Base-by-base conservation (phyloP, 257 asterid species). In the Salvia rosmarinus region DNA sequence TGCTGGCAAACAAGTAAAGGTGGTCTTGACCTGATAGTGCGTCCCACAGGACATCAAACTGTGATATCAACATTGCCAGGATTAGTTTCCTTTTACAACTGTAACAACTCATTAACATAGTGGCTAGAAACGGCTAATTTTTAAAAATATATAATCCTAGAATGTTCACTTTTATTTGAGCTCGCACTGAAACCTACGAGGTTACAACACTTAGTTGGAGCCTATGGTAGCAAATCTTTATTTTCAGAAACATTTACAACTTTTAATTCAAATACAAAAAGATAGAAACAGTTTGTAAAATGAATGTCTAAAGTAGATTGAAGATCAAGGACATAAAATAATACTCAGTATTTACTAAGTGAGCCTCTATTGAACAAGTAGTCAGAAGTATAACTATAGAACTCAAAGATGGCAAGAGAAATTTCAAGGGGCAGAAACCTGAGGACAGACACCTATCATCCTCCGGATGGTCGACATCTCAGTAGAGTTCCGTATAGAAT, bases 381-480 rank as follows among this genome's bases (percentile, higher is more conserved):
- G n/a, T 57, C n/a, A n/a, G n/a, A 77, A 55, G 60, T 44, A 66
- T 0, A 72, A 35, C 54, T 51, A 17, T 46, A 54, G 4, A 37
- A 39, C 19, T 14, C 54, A 42, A 64, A 57, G 64, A 65, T 10
- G 64, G 46, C 43, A 66, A 35, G 43, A n/a, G 61, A 75, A 68
- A 64, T 14, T 51, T 66, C 39, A 57, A 47, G 61, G 51, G 57
- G 40, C 82, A 67, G 68, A 67, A 83, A n/a, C 99, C 92, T 94
- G 99, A 39, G 99, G 96, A 75, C 99, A 94, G 82, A 94, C 98
- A 68, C 99, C 99, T 56, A 89, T 91, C 89, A 88, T 88, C 78
- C 79, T 83, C 74, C 95, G 89, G 70, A 94, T 89, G 78, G 76
- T 84, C 46, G 93, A 82, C 93, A 94, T 91, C 67, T 93, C 96